phyloP scores from a whole-genome alignment of 2,329 filamentous ascomycete species.

The Monosporascus sp. region DNA sequence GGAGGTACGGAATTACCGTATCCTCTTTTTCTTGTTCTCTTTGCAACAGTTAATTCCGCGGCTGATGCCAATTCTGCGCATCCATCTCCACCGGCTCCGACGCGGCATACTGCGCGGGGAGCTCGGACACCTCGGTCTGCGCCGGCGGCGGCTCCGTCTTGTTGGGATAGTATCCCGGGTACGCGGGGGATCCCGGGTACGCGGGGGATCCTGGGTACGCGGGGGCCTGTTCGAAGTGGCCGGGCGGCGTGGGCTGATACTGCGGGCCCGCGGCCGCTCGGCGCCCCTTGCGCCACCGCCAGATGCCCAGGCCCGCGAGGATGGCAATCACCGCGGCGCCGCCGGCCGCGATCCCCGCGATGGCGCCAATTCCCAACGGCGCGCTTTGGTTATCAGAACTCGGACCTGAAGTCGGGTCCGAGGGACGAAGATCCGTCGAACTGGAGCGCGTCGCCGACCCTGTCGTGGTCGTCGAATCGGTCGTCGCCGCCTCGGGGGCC shows the following conservation, averaged over 20 bases:
- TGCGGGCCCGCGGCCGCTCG: neutral
- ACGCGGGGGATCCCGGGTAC: neutral
- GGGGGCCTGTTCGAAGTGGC: neutral
- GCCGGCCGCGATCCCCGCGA: neutral
- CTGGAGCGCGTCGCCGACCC: neutral
- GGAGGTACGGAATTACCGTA: too few species aligned
- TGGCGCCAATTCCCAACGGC: neutral
- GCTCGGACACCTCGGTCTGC: neutral
- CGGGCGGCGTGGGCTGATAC: neutral
- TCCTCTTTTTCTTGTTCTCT: too few species aligned
- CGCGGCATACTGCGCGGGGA: neutral
- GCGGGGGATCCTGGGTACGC: neutral
- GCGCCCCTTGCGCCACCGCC: neutral
- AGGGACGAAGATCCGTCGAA: neutral
- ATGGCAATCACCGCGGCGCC: neutral
- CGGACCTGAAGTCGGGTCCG: neutral
- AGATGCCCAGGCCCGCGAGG: neutral
- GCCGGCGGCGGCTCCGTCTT: neutral
- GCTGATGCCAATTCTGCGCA: neutral
- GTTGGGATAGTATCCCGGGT: neutral
- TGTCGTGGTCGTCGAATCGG: neutral
- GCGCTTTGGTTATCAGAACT: neutral
- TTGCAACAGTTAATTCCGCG: neutral
- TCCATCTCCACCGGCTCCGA: neutral
- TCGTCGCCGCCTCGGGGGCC: neutral